These are phyloP conservation scores for Mycosphaerella sp. DNA, from an alignment of 2,329 filamentous ascomycete genomes.

Conservation along the genomic window DNA sequence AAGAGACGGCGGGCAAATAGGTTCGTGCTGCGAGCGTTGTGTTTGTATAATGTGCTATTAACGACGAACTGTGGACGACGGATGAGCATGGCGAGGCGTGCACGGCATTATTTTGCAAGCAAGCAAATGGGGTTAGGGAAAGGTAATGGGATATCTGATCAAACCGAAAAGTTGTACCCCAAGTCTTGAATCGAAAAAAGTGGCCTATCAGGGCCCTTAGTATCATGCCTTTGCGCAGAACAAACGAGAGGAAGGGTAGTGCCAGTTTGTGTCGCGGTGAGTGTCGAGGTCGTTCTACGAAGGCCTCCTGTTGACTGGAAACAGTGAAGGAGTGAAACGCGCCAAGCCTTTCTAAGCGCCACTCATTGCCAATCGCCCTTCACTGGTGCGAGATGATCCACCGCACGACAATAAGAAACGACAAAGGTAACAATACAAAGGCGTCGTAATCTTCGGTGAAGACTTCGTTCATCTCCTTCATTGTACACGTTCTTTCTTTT, in stretches of 20 bases:
- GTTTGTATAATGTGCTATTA: slow-evolving; percentile 5
- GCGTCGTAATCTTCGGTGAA: neutral
- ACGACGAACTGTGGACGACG: neutral
- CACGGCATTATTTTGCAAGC: slow-evolving; percentile 2
- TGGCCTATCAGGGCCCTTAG: too few species aligned
- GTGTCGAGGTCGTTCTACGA: neutral
- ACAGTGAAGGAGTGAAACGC: neutral
- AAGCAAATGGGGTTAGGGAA: slow-evolving; percentile 4
- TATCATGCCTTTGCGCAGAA: too few species aligned
- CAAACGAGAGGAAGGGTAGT: neutral
- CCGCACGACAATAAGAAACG: neutral
- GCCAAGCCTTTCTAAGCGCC: slow-evolving; percentile 4
- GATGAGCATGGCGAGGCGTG: slow-evolving; percentile 2
- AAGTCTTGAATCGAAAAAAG: neutral
- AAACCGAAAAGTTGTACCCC: neutral
- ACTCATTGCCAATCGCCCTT: slow-evolving; percentile 7
- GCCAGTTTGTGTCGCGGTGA: neutral
- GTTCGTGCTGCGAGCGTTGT: slow-evolving; percentile 1
- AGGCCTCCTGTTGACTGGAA: slow-evolving; percentile 1
- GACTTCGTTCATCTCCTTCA: neutral
- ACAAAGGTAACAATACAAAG: neutral
- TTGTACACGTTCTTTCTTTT: slow-evolving; percentile 3
- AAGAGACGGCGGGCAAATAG: too few species aligned
- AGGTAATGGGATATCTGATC: slow-evolving; percentile 7
- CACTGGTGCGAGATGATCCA: slow-evolving; percentile 2